Evolutionary conservation across 2,329 filamentous ascomycete genomes (phyloP).

Genomic region (Cryphonectria japonica): DNA sequence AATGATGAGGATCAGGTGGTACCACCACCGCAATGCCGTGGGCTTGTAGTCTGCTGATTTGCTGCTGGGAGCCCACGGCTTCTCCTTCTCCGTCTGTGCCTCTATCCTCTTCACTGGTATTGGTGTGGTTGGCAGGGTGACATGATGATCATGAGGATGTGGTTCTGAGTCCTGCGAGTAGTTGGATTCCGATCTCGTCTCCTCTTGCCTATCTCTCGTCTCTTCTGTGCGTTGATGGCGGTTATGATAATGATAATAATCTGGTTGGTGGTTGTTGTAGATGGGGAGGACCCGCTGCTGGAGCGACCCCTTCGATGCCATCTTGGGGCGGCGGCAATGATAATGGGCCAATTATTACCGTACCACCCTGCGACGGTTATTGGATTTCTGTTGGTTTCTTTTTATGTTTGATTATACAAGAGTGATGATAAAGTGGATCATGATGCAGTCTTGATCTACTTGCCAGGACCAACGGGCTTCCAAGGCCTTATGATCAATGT

Average conservation of each 20-base stretch:
- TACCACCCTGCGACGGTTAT: background rate
- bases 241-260: background rate
- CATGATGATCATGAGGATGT: background rate
- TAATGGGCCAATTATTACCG: background rate
- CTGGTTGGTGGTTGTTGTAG: background rate
- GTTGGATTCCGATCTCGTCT: constrained; percentile 1
- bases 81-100: background rate
- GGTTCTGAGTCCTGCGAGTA: background rate
- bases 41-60: constrained; percentile 21
- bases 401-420: background rate
- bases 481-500: background rate
- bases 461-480: background rate
- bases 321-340: background rate
- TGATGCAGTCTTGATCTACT: background rate
- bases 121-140: background rate
- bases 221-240: background rate
- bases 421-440: background rate
- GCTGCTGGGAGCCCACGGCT: background rate
- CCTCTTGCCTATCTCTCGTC: background rate
- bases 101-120: background rate
- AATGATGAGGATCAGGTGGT: constrained; percentile 11
- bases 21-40: constrained; percentile 25
- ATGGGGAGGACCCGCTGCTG: background rate
- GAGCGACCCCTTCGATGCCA: background rate
- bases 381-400: background rate